Conservation (phyloP, 768 basidiomycete species). For the Holtermanniella nyarrowii region DNA sequence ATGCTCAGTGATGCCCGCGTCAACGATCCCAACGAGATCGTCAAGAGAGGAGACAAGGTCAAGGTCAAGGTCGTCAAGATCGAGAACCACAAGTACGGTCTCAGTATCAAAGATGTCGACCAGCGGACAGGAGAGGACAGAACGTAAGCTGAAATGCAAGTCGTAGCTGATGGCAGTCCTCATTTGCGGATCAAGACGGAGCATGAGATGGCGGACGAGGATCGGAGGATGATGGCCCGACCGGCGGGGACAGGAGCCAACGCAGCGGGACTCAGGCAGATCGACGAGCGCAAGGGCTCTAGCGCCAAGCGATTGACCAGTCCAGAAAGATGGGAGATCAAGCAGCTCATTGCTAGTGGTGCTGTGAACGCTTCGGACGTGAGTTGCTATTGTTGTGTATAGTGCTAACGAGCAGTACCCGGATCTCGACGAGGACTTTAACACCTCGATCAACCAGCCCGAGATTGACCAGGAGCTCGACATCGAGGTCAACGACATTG, state of each 20-base stretch:
- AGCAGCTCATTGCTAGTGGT: conserved; percentile 94
- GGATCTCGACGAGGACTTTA: conserved; percentile 39
- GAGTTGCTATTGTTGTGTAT: not conserved
- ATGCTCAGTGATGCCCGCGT: conserved; percentile 73
- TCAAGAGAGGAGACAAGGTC: conserved; percentile 71
- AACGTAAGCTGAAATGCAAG: conserved; percentile 42
- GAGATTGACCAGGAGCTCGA: conserved; percentile 95
- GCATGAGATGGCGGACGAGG: conserved; percentile 75
- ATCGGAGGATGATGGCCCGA: conserved; percentile 53
- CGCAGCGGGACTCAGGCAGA: conserved; percentile 55
- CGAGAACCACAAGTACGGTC: conserved; percentile 64
- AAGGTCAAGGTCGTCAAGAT: conserved; percentile 96
- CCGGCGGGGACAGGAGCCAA: conserved; percentile 65
- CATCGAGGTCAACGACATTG: conserved; percentile 92
- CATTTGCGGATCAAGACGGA: conserved; percentile 90
- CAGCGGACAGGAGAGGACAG: conserved; percentile 80
- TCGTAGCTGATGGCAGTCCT: conserved; percentile 43
- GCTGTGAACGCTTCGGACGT: conserved; percentile 80
- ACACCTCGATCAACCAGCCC: conserved; percentile 45
- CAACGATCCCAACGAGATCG: conserved; percentile 74
- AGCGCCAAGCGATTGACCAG: conserved; percentile 85
- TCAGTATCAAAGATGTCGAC: conserved; percentile 98
- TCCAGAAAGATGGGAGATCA: conserved; percentile 98
- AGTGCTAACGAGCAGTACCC: conserved; percentile 24
- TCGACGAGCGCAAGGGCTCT: conserved; percentile 41